phyloP scores from a whole-genome alignment of 2,329 filamentous ascomycete species.

The Pseudocercospora pini-densiflorae region DNA sequence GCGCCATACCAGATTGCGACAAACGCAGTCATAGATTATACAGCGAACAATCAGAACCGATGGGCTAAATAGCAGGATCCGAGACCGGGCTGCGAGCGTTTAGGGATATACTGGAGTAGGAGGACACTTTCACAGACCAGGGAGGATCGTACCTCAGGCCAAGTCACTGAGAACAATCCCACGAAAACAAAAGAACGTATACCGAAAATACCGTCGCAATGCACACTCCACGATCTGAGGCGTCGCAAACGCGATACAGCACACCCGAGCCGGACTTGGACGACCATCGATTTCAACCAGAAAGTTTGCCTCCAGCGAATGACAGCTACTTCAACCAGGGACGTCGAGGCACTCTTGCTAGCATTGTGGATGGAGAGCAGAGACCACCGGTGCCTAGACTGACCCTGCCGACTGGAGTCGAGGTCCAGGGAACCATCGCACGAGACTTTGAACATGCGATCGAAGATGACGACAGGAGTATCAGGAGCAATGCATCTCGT shows the following conservation, averaged over 20 bases:
- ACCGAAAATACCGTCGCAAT: constrained; percentile 33
- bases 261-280: constrained; percentile 81
- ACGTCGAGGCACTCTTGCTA: constrained; percentile 75
- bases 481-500: constrained; percentile 58
- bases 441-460: constrained; percentile 89
- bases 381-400: constrained; percentile 52
- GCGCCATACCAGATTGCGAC: constrained; percentile 16
- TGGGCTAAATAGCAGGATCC: constrained; percentile 36
- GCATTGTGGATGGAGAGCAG: constrained; percentile 54
- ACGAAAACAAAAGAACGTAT: neutral
- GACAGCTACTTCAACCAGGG: constrained; percentile 18
- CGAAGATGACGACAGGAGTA: constrained; percentile 73
- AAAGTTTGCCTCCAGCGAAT: constrained; percentile 64
- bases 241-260: constrained; percentile 67
- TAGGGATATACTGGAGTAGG: constrained; percentile 19
- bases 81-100: constrained; percentile 21
- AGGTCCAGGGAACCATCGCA: constrained; percentile 51
- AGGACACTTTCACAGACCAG: neutral
- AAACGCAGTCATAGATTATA: constrained; percentile 11
- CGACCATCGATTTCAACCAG: constrained; percentile 76
- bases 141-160: neutral
- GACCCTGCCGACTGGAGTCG: constrained; percentile 45
- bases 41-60: constrained; percentile 25
- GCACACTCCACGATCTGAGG: constrained; percentile 69
- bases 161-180: constrained; percentile 2